These are phyloP conservation scores for Bimuria novae-zelandiae DNA, from an alignment of 2,329 filamentous ascomycete genomes.

Conservation along the genomic window DNA sequence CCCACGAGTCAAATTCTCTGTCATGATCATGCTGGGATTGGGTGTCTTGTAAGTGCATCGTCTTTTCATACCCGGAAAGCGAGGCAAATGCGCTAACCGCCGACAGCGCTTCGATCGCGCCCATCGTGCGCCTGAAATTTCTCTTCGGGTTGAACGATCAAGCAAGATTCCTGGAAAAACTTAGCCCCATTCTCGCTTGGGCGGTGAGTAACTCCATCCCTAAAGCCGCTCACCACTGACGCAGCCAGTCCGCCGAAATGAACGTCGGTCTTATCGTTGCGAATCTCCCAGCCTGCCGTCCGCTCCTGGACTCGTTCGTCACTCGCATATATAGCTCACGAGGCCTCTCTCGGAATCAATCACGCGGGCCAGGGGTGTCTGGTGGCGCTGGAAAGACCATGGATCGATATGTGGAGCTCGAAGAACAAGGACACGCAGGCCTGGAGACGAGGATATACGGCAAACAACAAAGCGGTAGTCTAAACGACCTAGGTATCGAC, in stretches of 20 bases:
- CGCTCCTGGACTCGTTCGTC: neutral
- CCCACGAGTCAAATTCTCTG: neutral
- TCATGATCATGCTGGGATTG: neutral
- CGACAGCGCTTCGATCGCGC: neutral
- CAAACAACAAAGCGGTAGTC: neutral
- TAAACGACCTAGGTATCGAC: neutral
- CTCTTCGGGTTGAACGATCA: slow-evolving; percentile 1
- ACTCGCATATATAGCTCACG: neutral
- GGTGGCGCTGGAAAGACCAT: neutral
- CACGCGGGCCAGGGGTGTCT: neutral
- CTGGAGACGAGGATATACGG: slow-evolving; percentile 2
- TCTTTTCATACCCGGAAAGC: too few relatives aligned
- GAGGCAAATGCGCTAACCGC: neutral
- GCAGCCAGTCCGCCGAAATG: neutral
- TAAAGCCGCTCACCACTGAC: neutral
- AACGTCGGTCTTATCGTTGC: neutral
- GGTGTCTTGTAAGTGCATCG: neutral
- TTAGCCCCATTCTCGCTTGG: slow-evolving; percentile 1
- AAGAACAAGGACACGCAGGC: neutral
- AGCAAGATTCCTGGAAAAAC: neutral
- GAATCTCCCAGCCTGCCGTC: slow-evolving; percentile 1
- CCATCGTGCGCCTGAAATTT: neutral
- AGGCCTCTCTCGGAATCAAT: neutral
- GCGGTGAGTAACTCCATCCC: neutral
- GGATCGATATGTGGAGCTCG: neutral